A percentile compares a stretch with the other conserved stretches of the same genome.
Conservation (phyloP, 73 alveolate species). For the Paraurostyla sp. region DNA sequence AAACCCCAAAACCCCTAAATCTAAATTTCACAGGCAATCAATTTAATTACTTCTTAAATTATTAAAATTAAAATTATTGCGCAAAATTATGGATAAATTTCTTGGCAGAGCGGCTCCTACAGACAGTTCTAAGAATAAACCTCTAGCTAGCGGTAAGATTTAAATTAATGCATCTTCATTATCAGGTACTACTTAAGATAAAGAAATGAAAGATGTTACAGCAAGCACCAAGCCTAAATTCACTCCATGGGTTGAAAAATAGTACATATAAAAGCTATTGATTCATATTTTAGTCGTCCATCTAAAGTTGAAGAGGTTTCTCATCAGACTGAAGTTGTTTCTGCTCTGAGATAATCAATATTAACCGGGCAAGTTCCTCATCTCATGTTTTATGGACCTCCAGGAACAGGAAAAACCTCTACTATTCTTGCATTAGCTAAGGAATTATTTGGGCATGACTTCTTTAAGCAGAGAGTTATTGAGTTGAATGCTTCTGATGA, state of each 20-base stretch:
- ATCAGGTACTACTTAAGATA: not conserved
- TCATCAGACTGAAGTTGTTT: slow-evolving; percentile 88
- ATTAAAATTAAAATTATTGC: too few relatives aligned
- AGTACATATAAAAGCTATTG: not conserved
- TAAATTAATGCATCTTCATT: too few relatives aligned
- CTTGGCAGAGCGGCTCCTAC: too few relatives aligned
- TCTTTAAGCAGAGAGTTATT: slow-evolving; percentile 94
- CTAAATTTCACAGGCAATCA: too few relatives aligned
- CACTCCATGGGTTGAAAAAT: slow-evolving; percentile 65
- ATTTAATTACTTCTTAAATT: too few relatives aligned
- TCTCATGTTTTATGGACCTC: slow-evolving; percentile 90
- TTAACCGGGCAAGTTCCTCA: slow-evolving; percentile 90
- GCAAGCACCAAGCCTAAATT: slow-evolving; percentile 1
- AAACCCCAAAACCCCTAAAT: too few relatives aligned
- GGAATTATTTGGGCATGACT: slow-evolving; percentile 81
- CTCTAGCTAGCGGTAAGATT: too few relatives aligned
- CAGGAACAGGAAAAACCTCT: slow-evolving; percentile 95
- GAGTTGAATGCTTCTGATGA: slow-evolving; percentile 99
- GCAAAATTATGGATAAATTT: too few relatives aligned
- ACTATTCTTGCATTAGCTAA: slow-evolving; percentile 85
- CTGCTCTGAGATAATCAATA: slow-evolving; percentile 77
- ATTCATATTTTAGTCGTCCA: slow-evolving; percentile 74
- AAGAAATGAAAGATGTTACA: slow-evolving; percentile 24
- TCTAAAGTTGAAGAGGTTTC: slow-evolving; percentile 78
- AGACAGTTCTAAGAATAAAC: too few relatives aligned